Evolutionary conservation across 1,139 yeast genomes (phyloP), one percentile per base, ranked within the genome.

Genomic region (Yamadazyma taylorii): DNA sequence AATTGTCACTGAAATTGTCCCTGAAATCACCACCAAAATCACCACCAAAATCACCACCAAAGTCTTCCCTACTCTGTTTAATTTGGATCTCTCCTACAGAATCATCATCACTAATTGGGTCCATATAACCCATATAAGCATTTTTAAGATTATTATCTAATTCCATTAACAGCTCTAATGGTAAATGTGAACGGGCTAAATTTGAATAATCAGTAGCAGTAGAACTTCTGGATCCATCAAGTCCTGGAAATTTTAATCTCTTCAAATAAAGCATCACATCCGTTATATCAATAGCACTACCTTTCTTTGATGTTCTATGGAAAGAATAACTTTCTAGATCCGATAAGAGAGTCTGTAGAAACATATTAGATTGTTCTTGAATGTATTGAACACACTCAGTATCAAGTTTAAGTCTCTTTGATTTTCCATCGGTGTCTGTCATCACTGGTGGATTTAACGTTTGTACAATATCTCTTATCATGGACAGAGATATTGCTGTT

Each of bases 181-280:
- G 76, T 22, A 69, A 48, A 29, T 60, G 57, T 10, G 53, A 53
- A 30, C 60, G 62, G 0, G 75, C 75, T 13, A 69, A 48, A n/a
- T 44, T 47, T 0, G 69, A 56, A 13, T 65, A 58, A 22, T 43
- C 51, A 19, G 56, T 55, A 2, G 58, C 45, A 25, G 56, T 59
- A 17, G 41, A 40, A 13, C 42, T 51, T 25, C 50, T 38, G 8
- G 47, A 39, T 2, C 50, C 51, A n/a, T 47, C 50, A 1, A 41
- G 34, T 1, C 55, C 50, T 2, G 53, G 50, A 38, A 61, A 55
- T 23, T 58, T 61, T n/a, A 66, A 55, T 33, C 73, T 48, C 33
- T 62, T 62, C 34, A 69, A 45, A 37, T 56, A 66, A 14, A 69
- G 48, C 23, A 70, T 42, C 2, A 66, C 66, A 45, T 70, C 76